Conservation (phyloP, 345 rosid genomes). For the Boechera stricta region DNA sequence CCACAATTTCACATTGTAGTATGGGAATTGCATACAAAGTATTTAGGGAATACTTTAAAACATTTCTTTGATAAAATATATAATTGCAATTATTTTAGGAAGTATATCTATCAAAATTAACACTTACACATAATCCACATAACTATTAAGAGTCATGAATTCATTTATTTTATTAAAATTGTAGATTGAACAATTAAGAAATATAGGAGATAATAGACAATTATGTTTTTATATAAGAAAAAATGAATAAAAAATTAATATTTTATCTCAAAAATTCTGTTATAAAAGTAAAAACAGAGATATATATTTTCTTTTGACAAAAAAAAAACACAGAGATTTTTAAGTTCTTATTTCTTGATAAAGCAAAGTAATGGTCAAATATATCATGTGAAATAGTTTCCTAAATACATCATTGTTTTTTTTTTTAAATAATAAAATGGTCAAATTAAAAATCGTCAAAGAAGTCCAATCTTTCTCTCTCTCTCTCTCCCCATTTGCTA, state of each 20-base stretch:
- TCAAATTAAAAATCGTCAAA: slow-evolving; percentile 17
- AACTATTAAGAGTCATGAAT: not conserved
- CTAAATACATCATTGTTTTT: not conserved
- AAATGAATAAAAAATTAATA: not conserved
- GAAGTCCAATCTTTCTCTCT: slow-evolving; percentile 25
- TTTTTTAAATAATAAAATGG: not conserved
- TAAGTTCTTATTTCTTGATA: not conserved
- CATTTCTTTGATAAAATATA: not conserved
- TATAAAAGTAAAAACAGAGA: not conserved
- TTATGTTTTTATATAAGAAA: too few relatives aligned
- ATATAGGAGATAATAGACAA: too few relatives aligned
- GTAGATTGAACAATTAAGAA: not conserved
- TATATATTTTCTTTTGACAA: too few relatives aligned
- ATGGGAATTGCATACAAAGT: not conserved
- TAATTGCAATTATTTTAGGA: not conserved
- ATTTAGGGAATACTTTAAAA: not conserved
- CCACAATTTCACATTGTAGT: not conserved
- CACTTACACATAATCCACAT: not conserved
- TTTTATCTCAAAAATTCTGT: not conserved
- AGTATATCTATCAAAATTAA: not conserved
- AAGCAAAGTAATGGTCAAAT: slow-evolving; percentile 23
- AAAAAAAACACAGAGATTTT: not conserved
- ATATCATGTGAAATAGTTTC: slow-evolving; percentile 16
- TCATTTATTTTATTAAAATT: not conserved
- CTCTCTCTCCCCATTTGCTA: slow-evolving; percentile 31